Evolutionary conservation across 2,329 filamentous ascomycete genomes (phyloP).

Genomic region (Chaetomiaceae sp.): DNA sequence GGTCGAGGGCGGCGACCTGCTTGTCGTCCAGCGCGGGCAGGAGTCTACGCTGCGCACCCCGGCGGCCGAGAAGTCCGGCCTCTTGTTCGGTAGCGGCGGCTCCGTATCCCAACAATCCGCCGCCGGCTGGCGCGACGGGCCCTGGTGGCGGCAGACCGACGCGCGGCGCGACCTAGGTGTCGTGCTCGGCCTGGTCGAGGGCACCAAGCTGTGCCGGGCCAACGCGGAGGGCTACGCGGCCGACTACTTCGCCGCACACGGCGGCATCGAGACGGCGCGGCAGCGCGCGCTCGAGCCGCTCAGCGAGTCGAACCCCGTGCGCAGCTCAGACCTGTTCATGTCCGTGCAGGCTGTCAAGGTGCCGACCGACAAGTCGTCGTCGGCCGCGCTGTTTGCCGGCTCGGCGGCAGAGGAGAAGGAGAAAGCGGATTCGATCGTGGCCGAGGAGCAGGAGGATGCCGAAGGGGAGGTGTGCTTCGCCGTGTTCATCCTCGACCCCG

Average conservation of each 20-base stretch:
- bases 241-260: conserved; percentile 74
- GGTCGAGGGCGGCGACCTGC: conserved; percentile 90
- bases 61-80: conserved; percentile 25
- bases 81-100: conserved; percentile 29
- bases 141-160: conserved; percentile 82
- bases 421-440: conserved; percentile 46
- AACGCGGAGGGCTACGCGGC: conserved; percentile 80
- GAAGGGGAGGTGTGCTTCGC: conserved; percentile 68
- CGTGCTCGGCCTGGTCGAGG: conserved; percentile 75
- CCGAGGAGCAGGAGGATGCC: conserved; percentile 42
- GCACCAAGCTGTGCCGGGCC: conserved; percentile 84
- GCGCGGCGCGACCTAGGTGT: conserved; percentile 69
- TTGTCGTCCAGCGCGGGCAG: conserved; percentile 89
- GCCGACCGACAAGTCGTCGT: conserved; percentile 39
- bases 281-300: conserved; percentile 71
- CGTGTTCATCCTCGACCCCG: conserved; percentile 75
- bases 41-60: conserved; percentile 65
- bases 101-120: conserved; percentile 42
- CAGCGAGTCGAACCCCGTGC: conserved; percentile 79
- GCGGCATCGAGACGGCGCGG: conserved; percentile 74
- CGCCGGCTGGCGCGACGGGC: conserved; percentile 82
- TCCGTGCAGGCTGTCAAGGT: conserved; percentile 82
- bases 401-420: conserved; percentile 47
- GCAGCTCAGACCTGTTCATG: conserved; percentile 91
- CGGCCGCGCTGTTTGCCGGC: conserved; percentile 60